These are phyloP conservation scores for Colletotrichum karsti DNA, from an alignment of 2,329 filamentous ascomycete genomes.

Conservation along the genomic window DNA sequence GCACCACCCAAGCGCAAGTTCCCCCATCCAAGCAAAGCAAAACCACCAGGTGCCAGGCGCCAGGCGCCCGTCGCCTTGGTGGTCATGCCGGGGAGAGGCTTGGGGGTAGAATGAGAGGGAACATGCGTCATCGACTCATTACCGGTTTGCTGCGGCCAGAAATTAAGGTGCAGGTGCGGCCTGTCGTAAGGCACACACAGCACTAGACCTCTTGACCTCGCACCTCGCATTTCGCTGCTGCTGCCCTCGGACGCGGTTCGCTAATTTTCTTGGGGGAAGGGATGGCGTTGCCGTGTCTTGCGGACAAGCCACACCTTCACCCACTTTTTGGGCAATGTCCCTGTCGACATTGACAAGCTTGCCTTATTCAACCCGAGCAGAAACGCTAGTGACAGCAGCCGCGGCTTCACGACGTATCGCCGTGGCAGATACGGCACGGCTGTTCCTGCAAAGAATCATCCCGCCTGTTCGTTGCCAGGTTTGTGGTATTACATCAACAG, in stretches of 20 bases:
- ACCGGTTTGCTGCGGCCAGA: slow-evolving; percentile 29
- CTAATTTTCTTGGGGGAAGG: slow-evolving; percentile 10
- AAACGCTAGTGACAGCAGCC: not conserved
- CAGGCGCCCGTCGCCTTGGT: not conserved
- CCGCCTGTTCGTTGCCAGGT: slow-evolving; percentile 2
- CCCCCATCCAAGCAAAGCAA: not conserved
- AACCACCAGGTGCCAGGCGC: not conserved
- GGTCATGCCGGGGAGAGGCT: slow-evolving; percentile 13
- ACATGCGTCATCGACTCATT: slow-evolving; percentile 31
- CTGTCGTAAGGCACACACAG: not conserved
- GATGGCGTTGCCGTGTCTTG: slow-evolving; percentile 21
- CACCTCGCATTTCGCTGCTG: not conserved
- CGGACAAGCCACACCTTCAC: slow-evolving; percentile 19
- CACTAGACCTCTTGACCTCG: not conserved
- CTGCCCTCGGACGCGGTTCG: not conserved
- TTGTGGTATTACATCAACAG: slow-evolving; percentile 10
- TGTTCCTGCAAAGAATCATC: slow-evolving; percentile 7
- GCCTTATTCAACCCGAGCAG: not conserved
- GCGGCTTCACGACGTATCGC: slow-evolving; percentile 1
- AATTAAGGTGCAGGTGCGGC: slow-evolving; percentile 9
- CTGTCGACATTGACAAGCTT: no score
- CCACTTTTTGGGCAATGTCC: slow-evolving; percentile 16
- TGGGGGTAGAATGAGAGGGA: slow-evolving; percentile 21
- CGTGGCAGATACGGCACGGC: not conserved
- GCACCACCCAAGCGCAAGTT: slow-evolving; percentile 22